These are phyloP conservation scores for Macrolepiota albuminosa DNA, from an alignment of 768 basidiomycete genomes.

Conservation along the genomic window DNA sequence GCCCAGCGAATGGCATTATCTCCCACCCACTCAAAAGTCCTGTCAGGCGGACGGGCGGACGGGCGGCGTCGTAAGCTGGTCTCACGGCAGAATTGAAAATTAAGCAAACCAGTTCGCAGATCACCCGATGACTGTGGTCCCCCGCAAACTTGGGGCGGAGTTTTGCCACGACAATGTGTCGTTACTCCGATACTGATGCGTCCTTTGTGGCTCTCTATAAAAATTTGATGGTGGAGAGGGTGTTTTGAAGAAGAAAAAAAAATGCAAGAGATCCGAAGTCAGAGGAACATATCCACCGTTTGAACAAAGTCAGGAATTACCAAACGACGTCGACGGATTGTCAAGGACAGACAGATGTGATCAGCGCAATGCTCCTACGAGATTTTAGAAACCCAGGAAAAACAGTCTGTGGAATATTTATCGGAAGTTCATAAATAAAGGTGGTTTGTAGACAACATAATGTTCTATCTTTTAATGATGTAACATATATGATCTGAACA, in stretches of 20 bases:
- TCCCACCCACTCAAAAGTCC: constrained; percentile 1
- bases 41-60: constrained; percentile 12
- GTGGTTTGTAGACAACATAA: background rate
- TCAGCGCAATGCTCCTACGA: background rate
- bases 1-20: constrained; percentile 7
- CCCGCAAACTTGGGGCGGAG: background rate
- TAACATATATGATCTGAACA: background rate
- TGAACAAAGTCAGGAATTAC: background rate
- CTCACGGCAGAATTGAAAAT: background rate
- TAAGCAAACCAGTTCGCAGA: constrained; percentile 10
- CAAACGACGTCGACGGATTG: background rate
- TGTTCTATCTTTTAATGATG: background rate
- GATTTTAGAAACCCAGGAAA: background rate
- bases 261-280: constrained; percentile 11
- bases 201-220: constrained; percentile 1
- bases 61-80: background rate
- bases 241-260: background rate
- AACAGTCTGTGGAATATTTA: background rate
- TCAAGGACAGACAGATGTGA: background rate
- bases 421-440: background rate
- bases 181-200: background rate
- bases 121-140: background rate
- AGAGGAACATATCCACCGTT: constrained; percentile 7
- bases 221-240: constrained; percentile 5
- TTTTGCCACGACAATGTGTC: no score